Conservation (phyloP, 257 asterid genomes). For the Solanum appendiculatum region DNA sequence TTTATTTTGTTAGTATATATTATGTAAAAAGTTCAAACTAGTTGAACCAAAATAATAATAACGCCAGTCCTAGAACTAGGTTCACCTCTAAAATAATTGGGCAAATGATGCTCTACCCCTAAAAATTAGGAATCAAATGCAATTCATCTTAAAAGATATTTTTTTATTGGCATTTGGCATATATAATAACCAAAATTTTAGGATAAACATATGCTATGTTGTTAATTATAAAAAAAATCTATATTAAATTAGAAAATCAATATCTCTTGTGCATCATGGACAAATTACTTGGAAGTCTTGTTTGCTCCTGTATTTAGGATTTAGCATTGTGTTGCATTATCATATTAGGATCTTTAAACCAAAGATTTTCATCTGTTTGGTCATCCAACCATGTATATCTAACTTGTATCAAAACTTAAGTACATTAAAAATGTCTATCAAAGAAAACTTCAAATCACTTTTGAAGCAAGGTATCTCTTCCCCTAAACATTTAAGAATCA, state of each 20-base stretch:
- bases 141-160: neutral
- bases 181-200: too few relatives aligned
- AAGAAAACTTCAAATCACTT: neutral
- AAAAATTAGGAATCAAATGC: neutral
- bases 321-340: neutral
- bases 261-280: neutral
- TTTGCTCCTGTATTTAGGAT: neutral
- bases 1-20: neutral
- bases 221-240: neutral
- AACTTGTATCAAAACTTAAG: neutral
- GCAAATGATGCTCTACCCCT: neutral
- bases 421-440: too few relatives aligned
- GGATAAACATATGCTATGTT: too few relatives aligned
- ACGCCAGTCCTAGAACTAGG: too few relatives aligned
- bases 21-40: neutral
- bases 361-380: neutral
- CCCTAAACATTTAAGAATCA: too few relatives aligned
- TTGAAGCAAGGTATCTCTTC: neutral
- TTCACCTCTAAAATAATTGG: neutral
- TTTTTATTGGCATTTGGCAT: too few relatives aligned
- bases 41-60: too few relatives aligned
- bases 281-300: neutral
- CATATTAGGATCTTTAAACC: neutral
- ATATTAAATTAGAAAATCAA: neutral
- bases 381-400: neutral